Percentiles rank a stretch among this genome's conserved stretches.
phyloP scores from a whole-genome alignment of 129 eudicot genomes.

The Daucus carota region DNA sequence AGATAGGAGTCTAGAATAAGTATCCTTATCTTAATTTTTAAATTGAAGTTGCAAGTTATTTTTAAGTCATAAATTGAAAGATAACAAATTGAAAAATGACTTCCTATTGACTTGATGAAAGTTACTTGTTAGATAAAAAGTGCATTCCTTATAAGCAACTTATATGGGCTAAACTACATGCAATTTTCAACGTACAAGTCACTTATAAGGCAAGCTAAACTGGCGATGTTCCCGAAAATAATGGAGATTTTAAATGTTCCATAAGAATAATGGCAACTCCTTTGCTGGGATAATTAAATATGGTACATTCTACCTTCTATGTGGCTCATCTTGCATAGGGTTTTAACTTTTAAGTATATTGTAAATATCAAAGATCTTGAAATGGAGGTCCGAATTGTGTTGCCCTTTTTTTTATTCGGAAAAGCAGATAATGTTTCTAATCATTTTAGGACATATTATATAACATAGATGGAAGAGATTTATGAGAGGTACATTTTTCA shows the following conservation, averaged over 20 bases:
- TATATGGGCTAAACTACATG: too few relatives aligned
- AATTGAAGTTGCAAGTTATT: background rate
- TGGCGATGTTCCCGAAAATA: too few relatives aligned
- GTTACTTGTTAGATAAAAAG: background rate
- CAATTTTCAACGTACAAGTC: too few relatives aligned
- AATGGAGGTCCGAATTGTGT: background rate
- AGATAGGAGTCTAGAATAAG: background rate
- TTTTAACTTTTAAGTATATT: background rate
- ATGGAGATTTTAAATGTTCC: background rate
- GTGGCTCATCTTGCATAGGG: background rate
- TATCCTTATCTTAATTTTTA: background rate
- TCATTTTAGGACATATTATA: background rate
- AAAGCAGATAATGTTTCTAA: background rate
- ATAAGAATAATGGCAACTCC: background rate
- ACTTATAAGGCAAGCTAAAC: too few relatives aligned
- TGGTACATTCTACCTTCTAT: background rate
- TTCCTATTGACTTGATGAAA: background rate
- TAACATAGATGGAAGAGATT: background rate
- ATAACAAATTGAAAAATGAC: background rate
- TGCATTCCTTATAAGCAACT: too few relatives aligned
- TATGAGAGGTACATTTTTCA: background rate
- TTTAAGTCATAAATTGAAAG: background rate
- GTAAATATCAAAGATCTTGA: background rate
- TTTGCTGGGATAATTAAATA: background rate
- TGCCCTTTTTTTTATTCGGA: background rate